phyloP scores from a whole-genome alignment of 2,329 filamentous ascomycete species.

The Sporothrix humicola region DNA sequence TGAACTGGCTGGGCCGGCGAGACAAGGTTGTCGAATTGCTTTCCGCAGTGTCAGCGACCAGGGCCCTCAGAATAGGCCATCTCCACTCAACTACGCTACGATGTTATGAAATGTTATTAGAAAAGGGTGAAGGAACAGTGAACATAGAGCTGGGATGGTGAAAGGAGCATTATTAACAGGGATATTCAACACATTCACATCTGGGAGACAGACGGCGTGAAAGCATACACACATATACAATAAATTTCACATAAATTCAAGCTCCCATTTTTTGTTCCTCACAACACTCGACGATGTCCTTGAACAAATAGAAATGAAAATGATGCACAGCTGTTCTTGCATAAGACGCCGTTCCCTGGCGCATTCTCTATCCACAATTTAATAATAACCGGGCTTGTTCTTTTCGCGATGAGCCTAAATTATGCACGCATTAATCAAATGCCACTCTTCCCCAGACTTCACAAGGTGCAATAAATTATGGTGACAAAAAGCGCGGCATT shows the following conservation, averaged over 20 bases:
- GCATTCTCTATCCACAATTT: neutral
- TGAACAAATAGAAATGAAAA: too few relatives aligned
- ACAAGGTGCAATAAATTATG: neutral
- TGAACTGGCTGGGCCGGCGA: too few relatives aligned
- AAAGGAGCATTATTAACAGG: conserved; percentile 10
- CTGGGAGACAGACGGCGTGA: neutral
- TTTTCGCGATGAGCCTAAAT: conserved; percentile 18
- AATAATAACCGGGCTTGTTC: conserved; percentile 13
- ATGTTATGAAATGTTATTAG: conserved; percentile 1
- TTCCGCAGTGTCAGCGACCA: neutral
- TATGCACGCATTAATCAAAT: neutral
- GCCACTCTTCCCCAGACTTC: neutral
- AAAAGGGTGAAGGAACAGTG: neutral
- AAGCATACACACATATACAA: too few relatives aligned
- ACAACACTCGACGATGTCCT: too few relatives aligned
- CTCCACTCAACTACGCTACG: conserved; percentile 23
- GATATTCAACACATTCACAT: neutral
- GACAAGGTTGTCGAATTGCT: too few relatives aligned
- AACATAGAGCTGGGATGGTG: neutral
- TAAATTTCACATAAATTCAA: too few relatives aligned
- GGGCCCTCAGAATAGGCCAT: conserved; percentile 5
- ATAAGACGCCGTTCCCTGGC: conserved; percentile 11
- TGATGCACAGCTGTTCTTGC: neutral
- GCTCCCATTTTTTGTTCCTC: too few relatives aligned
- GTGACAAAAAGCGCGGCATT: neutral